phyloP scores from a whole-genome alignment of 169 alveolate species.

The Amoebophrya sp. region DNA sequence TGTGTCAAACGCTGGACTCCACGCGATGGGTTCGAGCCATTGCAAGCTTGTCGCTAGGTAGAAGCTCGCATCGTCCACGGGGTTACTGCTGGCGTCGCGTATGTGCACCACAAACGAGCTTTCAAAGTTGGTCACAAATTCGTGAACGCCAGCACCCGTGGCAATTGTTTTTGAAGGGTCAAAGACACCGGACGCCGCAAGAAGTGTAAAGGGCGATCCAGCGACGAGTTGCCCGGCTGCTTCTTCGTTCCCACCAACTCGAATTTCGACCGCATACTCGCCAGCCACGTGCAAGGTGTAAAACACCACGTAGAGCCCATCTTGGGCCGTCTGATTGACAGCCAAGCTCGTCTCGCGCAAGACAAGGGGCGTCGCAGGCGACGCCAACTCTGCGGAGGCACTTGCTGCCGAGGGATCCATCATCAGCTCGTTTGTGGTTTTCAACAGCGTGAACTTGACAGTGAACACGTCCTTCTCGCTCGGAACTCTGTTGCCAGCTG shows the following conservation, averaged over 20 bases:
- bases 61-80: not conserved
- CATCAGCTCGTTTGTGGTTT: too few species aligned
- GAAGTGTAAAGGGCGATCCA: not conserved
- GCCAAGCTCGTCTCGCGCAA: not conserved
- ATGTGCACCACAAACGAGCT: not conserved
- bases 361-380: not conserved
- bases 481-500: conserved; percentile 5
- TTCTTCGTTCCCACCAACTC: not conserved
- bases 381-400: too few species aligned
- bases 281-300: not conserved
- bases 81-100: not conserved
- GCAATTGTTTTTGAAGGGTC: not conserved
- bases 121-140: not conserved
- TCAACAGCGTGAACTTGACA: not conserved
- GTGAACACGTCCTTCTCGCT: not conserved
- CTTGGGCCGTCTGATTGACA: not conserved
- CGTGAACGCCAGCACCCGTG: not conserved
- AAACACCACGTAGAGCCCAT: not conserved
- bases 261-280: not conserved
- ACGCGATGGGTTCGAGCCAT: not conserved
- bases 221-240: not conserved
- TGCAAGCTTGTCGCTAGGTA: not conserved
- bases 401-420: too few species aligned
- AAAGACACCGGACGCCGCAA: not conserved
- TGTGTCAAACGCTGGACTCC: not conserved